Conservation (phyloP, 176 grass and related monocot genomes). For the Oryza coarctata region DNA sequence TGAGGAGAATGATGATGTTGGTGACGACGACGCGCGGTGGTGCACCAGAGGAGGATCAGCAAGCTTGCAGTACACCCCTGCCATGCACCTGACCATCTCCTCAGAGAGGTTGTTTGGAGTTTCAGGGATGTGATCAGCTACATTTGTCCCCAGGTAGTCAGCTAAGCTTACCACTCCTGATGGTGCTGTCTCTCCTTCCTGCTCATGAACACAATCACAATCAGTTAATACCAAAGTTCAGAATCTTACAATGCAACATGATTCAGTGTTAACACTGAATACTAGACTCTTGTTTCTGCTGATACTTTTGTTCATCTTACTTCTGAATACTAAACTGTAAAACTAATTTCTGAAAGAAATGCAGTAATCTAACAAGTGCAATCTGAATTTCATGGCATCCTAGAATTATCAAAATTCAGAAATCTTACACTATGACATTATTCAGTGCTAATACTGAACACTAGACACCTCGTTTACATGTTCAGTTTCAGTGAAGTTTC, state of each 20-base stretch:
- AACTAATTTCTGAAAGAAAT: neutral
- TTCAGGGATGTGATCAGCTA: constrained; percentile 77
- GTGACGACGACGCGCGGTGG: constrained; percentile 52
- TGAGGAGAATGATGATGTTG: constrained; percentile 67
- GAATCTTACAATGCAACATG: neutral
- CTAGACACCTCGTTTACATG: neutral
- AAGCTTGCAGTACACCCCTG: constrained; percentile 76
- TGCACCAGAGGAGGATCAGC: constrained; percentile 71
- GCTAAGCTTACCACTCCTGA: constrained; percentile 83
- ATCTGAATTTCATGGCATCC: neutral
- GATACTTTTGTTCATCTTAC: neutral
- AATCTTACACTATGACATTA: neutral
- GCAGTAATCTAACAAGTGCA: neutral
- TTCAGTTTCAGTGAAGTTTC: neutral
- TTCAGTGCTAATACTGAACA: neutral
- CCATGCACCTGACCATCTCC: constrained; percentile 89
- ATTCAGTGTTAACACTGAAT: neutral
- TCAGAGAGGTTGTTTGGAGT: constrained; percentile 88
- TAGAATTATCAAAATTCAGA: neutral
- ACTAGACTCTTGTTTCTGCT: neutral
- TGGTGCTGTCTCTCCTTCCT: constrained; percentile 42
- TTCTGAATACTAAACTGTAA: neutral
- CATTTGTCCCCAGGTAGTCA: constrained; percentile 78
- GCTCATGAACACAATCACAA: neutral
- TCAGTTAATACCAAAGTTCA: neutral